These are phyloP conservation scores for Hamamelis virginiana DNA, from an alignment of 164 flowering plant species.

Conservation along the genomic window DNA sequence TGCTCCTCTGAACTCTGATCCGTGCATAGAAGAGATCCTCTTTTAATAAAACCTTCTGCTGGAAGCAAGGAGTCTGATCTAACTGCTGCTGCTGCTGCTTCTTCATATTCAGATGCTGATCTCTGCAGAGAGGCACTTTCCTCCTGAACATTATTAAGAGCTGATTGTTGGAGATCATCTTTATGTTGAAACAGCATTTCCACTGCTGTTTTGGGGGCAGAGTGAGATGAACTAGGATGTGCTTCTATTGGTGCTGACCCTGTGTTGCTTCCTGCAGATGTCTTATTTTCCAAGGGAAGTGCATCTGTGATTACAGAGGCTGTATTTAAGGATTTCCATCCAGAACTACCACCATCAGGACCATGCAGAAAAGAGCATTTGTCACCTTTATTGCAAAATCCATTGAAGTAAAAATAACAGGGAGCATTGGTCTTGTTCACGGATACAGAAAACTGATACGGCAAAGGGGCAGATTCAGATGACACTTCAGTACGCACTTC, in stretches of 20 bases:
- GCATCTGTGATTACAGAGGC: constrained; percentile 17
- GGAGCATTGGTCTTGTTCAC: constrained; percentile 50
- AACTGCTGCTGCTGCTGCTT: constrained; percentile 7
- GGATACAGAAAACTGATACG: constrained; percentile 24
- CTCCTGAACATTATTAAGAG: constrained; percentile 12
- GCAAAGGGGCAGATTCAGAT: constrained; percentile 25
- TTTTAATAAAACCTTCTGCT: constrained; percentile 22
- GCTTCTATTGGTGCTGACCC: constrained; percentile 14
- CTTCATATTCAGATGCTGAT: constrained; percentile 31
- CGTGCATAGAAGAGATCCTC: constrained; percentile 14
- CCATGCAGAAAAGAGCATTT: constrained; percentile 62
- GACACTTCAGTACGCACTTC: constrained; percentile 41
- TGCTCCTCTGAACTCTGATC: constrained; percentile 44
- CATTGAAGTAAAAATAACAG: constrained; percentile 62
- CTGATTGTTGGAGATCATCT: constrained; percentile 16
- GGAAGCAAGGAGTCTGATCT: constrained; percentile 27
- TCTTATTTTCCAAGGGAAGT: constrained; percentile 29
- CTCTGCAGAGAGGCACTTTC: constrained; percentile 26
- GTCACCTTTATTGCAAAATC: constrained; percentile 71
- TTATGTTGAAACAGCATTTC: constrained; percentile 15
- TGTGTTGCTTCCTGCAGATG: constrained; percentile 20
- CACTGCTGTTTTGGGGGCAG: constrained; percentile 12
- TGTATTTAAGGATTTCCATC: constrained; percentile 25
- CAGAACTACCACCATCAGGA: constrained; percentile 24
- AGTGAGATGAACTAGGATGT: constrained; percentile 17